Percentiles rank a stretch among this genome's conserved stretches.
Conservation (phyloP, 257 asterid species). For the Primulina eburnea region DNA sequence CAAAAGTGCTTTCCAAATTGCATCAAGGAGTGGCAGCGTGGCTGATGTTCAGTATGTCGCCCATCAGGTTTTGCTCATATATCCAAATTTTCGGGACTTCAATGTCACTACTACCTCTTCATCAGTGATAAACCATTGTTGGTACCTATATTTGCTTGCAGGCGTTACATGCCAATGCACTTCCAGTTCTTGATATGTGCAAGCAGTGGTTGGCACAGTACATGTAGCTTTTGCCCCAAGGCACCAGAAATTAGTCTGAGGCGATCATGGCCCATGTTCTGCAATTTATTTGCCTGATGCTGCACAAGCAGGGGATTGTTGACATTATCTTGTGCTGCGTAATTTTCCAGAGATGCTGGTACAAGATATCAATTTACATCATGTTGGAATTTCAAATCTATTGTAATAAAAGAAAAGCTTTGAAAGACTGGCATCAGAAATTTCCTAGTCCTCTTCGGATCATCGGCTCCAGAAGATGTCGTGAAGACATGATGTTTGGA, state of each 20-base stretch:
- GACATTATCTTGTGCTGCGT: not conserved
- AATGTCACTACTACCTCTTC: not conserved
- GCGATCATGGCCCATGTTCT: constrained; percentile 18
- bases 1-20: constrained; percentile 96
- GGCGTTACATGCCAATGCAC: constrained; percentile 97
- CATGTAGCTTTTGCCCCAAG: constrained; percentile 47
- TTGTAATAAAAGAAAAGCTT: constrained; percentile 10
- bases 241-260: constrained; percentile 24
- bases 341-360: constrained; percentile 16
- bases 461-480: constrained; percentile 7
- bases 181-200: constrained; percentile 98
- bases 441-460: not conserved
- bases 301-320: constrained; percentile 15
- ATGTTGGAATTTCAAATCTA: constrained; percentile 9
- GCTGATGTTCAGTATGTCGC: constrained; percentile 99
- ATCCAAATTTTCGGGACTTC: constrained; percentile 13
- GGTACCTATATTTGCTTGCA: constrained; percentile 41
- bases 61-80: constrained; percentile 66
- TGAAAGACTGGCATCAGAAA: not conserved
- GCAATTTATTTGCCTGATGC: constrained; percentile 11
- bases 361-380: constrained; percentile 16
- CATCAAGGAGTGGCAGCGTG: constrained; percentile 96
- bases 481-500: constrained; percentile 1
- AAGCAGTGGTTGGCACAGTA: constrained; percentile 95
- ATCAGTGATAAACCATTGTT: constrained; percentile 5